These are phyloP conservation scores for Saccharomyces hybrid DNA, from an alignment of 1,139 yeast species.

Conservation along the genomic window DNA sequence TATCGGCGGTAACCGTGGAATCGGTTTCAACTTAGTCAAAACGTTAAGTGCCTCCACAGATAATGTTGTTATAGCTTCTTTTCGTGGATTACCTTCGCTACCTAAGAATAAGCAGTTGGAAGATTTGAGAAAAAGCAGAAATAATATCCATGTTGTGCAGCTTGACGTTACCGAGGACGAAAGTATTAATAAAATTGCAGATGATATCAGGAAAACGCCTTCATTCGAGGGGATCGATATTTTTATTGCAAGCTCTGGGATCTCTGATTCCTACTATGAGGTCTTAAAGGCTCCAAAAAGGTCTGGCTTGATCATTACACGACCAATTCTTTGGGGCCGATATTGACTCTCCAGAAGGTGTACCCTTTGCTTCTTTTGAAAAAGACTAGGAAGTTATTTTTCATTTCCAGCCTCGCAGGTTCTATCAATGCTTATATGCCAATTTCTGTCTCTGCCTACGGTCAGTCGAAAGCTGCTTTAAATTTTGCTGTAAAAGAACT, in stretches of 20 bases:
- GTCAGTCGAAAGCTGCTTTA: constrained; percentile 35
- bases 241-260: not conserved
- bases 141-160: not conserved
- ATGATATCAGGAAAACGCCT: not conserved
- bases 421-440: constrained; percentile 13
- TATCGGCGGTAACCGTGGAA: not conserved
- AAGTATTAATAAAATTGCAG: not conserved
- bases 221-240: not conserved
- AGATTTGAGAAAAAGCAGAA: not conserved
- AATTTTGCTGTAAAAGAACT: constrained; percentile 27
- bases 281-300: not conserved
- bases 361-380: constrained; percentile 19
- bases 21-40: not conserved
- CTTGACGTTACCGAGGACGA: not conserved
- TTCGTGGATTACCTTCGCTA: not conserved
- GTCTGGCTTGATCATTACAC: constrained; percentile 1
- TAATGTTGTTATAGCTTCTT: not conserved
- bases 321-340: constrained; percentile 26
- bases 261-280: not conserved
- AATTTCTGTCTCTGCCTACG: constrained; percentile 27
- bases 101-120: not conserved
- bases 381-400: constrained; percentile 18
- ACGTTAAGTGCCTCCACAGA: not conserved
- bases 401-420: constrained; percentile 26
- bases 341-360: constrained; percentile 19